A percentile compares a stretch with the other conserved stretches of the same genome.
These are phyloP conservation scores for Diaporthe sp. DNA, from an alignment of 2,329 filamentous ascomycete genomes.

Conservation along the genomic window DNA sequence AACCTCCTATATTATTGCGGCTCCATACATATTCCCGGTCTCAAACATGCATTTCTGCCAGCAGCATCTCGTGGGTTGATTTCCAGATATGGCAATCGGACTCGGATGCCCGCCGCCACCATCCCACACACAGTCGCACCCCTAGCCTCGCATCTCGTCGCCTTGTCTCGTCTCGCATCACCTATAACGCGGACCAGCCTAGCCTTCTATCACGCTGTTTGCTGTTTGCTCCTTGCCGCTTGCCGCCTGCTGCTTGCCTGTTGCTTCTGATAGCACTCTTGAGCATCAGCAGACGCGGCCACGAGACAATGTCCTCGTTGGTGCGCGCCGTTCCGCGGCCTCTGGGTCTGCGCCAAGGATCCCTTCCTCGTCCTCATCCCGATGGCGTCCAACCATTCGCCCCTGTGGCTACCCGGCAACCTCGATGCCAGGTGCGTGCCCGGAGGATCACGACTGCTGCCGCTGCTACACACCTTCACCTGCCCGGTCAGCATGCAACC, in stretches of 20 bases:
- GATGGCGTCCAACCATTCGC: not conserved
- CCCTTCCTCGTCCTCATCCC: not conserved
- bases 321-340: slow-evolving; percentile 12
- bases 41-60: slow-evolving; percentile 7
- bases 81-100: slow-evolving; percentile 11
- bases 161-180: no score
- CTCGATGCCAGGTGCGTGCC: slow-evolving; percentile 13
- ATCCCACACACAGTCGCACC: not conserved
- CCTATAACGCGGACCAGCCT: not conserved
- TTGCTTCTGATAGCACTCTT: not conserved
- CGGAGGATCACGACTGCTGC: slow-evolving; percentile 23
- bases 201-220: not conserved
- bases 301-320: slow-evolving; percentile 25
- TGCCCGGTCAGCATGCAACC: slow-evolving; percentile 8
- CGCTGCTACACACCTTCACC: slow-evolving; percentile 22
- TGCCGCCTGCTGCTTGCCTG: not conserved
- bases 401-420: slow-evolving; percentile 28
- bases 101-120: not conserved
- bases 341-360: not conserved
- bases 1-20: not conserved
- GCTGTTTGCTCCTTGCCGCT: not conserved
- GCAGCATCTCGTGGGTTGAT: slow-evolving; percentile 3
- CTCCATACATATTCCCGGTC: slow-evolving; percentile 16
- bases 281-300: not conserved
- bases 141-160: slow-evolving; percentile 1